Base-by-base conservation (phyloP, 805 yeast genomes). In the Barnettozyma sucrosica region DNA sequence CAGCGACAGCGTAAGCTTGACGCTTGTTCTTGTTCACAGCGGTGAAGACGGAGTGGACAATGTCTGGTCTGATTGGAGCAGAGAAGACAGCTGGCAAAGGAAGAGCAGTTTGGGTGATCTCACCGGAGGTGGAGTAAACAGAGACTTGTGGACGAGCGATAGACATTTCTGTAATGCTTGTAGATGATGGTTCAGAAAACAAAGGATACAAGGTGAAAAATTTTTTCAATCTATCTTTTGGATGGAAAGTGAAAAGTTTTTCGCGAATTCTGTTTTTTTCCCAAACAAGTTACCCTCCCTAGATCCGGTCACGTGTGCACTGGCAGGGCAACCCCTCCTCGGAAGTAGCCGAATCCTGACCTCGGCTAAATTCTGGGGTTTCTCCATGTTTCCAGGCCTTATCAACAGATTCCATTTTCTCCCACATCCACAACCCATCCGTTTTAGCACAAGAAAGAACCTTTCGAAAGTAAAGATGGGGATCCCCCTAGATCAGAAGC, bases 11-110 rank as follows among this genome's bases (percentile, higher is more conserved):
- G 85, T 93, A 93, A 76, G 99, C 97, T 81, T 93, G 99, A 80
- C 99, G 89, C 89, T 92, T 92, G 96, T 93, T 93, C 93, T 93
- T 93, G 95, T 90, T 90, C 67, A 93, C 89, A 72, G 90, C 85
- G 73, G 90, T 87, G 86, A 89, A 93, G 66, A 93, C 99, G 72
- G 96, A 77, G 89, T 90, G 99, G 72, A 93, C 97, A 70, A 93
- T 80, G 74, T 93, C 99, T 71, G 97, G 92, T 83, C 99, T 90
- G 82, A 93, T 95, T 75, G 99, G 99, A 71, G 99, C 97, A 77
- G 89, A 75, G 87, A 93, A 93, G 70, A 93, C 97, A 69, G 96
- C 95, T 79, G 99, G 99, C 69, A 93, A 81, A 67, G 96, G 88
- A 65, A 90, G 75, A 66, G 92, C 80, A 66, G 87, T 65, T 64